Conservation (phyloP, 2,329 filamentous ascomycete species). For the Gaeumannomyces sp. region DNA sequence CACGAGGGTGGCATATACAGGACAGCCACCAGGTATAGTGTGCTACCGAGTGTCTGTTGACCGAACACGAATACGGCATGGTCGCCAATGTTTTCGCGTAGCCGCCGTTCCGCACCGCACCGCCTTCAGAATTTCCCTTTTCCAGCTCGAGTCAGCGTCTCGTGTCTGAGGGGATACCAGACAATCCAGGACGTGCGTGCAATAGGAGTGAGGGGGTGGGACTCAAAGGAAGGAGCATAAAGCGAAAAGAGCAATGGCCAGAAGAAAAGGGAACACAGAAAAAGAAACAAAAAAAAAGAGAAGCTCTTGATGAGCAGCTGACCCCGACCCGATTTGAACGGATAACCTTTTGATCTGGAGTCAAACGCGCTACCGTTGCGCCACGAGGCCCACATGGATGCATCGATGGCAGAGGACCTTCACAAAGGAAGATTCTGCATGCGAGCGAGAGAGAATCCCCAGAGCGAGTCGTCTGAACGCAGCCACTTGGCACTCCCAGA, state of each 20-base stretch:
- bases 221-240: too few species aligned
- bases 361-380: slow-evolving; percentile 9
- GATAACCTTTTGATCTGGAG: slow-evolving; percentile 9
- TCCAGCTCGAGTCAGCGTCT: background rate
- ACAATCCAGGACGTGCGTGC: background rate
- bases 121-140: too few species aligned
- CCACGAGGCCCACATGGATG: slow-evolving; percentile 6
- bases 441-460: background rate
- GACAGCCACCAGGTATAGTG: too few species aligned
- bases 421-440: background rate
- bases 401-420: background rate
- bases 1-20: too few species aligned
- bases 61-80: too few species aligned
- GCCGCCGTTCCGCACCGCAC: background rate
- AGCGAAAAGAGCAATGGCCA: too few species aligned
- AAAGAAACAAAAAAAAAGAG: background rate
- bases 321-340: slow-evolving; percentile 10
- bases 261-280: too few species aligned
- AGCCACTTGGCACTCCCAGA: too few species aligned
- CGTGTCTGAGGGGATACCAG: background rate
- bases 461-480: too few species aligned
- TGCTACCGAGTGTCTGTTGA: too few species aligned
- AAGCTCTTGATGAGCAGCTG: background rate
- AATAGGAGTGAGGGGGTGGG: too few species aligned
- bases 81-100: background rate